phyloP scores from a whole-genome alignment of 371 early-diverging fungal genomes.

The Mucor sp. region DNA sequence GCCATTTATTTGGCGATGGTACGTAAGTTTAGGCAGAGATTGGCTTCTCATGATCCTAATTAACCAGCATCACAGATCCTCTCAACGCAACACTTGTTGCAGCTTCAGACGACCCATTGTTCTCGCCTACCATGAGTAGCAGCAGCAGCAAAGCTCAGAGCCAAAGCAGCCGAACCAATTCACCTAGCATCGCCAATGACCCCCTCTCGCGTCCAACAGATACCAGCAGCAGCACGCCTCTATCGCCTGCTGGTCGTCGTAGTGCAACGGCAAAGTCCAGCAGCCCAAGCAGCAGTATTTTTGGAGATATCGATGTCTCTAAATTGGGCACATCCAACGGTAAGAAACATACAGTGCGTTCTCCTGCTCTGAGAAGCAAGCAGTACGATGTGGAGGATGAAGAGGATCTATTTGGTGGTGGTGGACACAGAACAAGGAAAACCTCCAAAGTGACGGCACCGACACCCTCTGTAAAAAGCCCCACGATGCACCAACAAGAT shows the following conservation, averaged over 20 bases:
- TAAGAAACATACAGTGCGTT: neutral
- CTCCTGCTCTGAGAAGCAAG: neutral
- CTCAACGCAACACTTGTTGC: conserved; percentile 30
- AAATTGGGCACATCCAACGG: conserved; percentile 32
- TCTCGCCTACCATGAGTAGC: conserved; percentile 12
- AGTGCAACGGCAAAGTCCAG: neutral
- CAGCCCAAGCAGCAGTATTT: conserved; percentile 28
- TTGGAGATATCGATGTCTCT: conserved; percentile 51
- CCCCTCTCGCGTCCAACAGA: conserved; percentile 16
- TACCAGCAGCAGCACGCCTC: conserved; percentile 19
- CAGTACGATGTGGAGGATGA: conserved; percentile 21
- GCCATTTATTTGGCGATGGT: conserved; percentile 53
- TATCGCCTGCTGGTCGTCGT: conserved; percentile 8
- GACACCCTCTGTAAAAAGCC: neutral
- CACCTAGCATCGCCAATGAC: conserved; percentile 7
- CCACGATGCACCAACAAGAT: neutral
- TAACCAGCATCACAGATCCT: conserved; percentile 28
- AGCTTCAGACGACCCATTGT: conserved; percentile 35
- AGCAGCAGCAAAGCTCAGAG: conserved; percentile 3
- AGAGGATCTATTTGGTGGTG: conserved; percentile 4
- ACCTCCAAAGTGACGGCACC: neutral
- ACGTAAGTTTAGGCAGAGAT: conserved; percentile 8
- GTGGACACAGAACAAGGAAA: conserved; percentile 4
- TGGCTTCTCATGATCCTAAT: neutral
- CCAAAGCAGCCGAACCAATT: conserved; percentile 9